phyloP scores from a whole-genome alignment of 2,329 filamentous ascomycete species.

The Colletotrichum plurivorum region DNA sequence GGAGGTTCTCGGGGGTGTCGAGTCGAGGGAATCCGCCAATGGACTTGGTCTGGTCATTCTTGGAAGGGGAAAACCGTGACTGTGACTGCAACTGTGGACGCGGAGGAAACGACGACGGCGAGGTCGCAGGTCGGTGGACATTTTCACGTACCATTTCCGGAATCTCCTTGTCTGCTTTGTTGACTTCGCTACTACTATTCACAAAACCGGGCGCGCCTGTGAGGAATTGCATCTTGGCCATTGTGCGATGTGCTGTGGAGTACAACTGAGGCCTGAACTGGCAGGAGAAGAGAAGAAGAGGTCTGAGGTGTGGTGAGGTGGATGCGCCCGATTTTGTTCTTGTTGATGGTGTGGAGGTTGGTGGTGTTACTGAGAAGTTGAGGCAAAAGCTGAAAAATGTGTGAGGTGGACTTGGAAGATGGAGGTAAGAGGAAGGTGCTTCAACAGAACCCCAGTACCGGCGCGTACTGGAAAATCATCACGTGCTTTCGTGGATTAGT shows the following conservation, averaged over 20 bases:
- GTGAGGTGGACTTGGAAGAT: too few species aligned
- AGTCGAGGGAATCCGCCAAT: background rate
- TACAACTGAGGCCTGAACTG: too few species aligned
- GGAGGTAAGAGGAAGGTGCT: too few species aligned
- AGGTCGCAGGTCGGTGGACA: background rate
- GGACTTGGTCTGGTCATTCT: background rate
- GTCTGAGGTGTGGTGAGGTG: too few species aligned
- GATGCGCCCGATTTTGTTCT: background rate
- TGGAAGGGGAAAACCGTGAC: background rate
- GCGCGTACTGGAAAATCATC: too few species aligned
- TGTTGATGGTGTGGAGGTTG: background rate
- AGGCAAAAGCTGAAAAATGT: background rate
- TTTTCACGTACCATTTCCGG: background rate
- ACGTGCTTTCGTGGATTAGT: too few species aligned
- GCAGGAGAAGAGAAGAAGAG: too few species aligned
- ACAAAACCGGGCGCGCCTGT: background rate
- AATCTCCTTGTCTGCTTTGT: slow-evolving; percentile 4
- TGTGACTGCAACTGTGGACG: background rate
- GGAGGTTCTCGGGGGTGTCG: slow-evolving; percentile 4
- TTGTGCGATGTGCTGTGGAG: background rate
- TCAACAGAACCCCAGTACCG: too few species aligned
- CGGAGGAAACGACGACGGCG: background rate
- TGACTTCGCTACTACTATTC: background rate
- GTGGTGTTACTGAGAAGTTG: slow-evolving; percentile 3
- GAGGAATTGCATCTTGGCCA: background rate